phyloP scores from a whole-genome alignment of 768 basidiomycete species.

The Lentinula sp. region DNA sequence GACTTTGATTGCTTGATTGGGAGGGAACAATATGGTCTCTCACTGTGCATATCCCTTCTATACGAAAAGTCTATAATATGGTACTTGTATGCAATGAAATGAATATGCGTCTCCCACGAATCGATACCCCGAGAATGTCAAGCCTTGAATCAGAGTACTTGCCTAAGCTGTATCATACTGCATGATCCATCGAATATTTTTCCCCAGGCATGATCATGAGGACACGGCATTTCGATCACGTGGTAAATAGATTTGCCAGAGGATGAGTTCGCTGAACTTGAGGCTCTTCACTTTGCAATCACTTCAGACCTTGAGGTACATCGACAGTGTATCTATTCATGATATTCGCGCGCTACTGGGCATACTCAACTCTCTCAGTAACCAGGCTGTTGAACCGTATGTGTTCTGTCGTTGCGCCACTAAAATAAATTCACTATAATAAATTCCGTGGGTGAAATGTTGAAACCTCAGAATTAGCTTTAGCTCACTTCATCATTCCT shows the following conservation, averaged over 20 bases:
- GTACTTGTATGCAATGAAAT: background rate
- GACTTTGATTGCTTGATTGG: constrained; percentile 73
- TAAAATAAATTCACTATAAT: background rate
- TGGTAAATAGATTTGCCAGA: background rate
- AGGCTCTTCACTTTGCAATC: too few relatives aligned
- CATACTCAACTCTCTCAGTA: background rate
- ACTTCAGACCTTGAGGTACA: too few relatives aligned
- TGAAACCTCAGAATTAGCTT: background rate
- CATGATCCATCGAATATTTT: too few relatives aligned
- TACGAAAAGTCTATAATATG: background rate
- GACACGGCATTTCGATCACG: background rate
- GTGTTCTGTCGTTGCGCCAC: background rate
- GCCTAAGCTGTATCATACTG: too few relatives aligned
- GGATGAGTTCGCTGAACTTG: background rate
- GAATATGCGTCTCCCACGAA: background rate
- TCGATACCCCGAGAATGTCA: too few relatives aligned
- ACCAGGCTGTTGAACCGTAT: too few relatives aligned
- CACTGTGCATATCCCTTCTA: background rate
- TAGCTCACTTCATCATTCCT: background rate
- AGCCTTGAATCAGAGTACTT: background rate
- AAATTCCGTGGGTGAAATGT: background rate
- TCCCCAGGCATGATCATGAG: background rate
- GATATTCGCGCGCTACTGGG: too few relatives aligned
- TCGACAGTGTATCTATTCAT: too few relatives aligned
- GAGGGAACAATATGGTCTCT: background rate